Evolutionary conservation across 2,329 filamentous ascomycete genomes (phyloP), one percentile per base, ranked within the genome.

Genomic region (Aspergillus brunneoviolaceus): DNA sequence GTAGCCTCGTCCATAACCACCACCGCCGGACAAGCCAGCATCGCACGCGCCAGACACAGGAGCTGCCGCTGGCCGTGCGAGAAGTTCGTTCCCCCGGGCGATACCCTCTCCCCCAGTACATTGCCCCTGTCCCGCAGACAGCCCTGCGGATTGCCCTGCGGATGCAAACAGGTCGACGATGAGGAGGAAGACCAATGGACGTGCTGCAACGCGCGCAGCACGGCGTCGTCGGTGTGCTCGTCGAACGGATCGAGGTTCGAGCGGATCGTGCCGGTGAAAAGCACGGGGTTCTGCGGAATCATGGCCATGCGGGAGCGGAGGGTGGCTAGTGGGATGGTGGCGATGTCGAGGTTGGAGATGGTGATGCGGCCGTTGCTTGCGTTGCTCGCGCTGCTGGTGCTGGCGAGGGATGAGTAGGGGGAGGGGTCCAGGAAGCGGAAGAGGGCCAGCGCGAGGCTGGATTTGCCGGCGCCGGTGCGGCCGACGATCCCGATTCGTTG

Each of bases 1-100:
- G 90, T 93, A 1, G 90, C 89, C 77, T 92, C 90, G 71, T 93
- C 90, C 1, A 92, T 82, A 2, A 92, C 86, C 84, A 93, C 88
- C 67, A 93, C 86, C 70, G 89, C 88, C 6, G 89, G 89, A 0
- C 87, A 83, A 0, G 85, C 83, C 23, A 91, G 85, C 66, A 91
- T 90, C 55, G 89, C 89, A 31, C 89, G 87, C 0, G 89, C 89
- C 4, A 91, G 84, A 68, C 89, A 91, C 42, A 92, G 83, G 0
- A 92, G 86, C 73, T 92, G 89, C 2, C 89, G 84, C 73, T 92
- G 89, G 29, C 89, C 89, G 71, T 91, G 89, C 0, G 88, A 90
- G 19, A 92, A 80, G 71, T 91, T 92, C 7, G 89, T 82, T 0
- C 89, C 89, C 25, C 87, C 88, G 71, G 91, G 88, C 3, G 87